Evolutionary conservation across 768 basidiomycete species (phyloP).

Genomic region (Amanita phalloides): DNA sequence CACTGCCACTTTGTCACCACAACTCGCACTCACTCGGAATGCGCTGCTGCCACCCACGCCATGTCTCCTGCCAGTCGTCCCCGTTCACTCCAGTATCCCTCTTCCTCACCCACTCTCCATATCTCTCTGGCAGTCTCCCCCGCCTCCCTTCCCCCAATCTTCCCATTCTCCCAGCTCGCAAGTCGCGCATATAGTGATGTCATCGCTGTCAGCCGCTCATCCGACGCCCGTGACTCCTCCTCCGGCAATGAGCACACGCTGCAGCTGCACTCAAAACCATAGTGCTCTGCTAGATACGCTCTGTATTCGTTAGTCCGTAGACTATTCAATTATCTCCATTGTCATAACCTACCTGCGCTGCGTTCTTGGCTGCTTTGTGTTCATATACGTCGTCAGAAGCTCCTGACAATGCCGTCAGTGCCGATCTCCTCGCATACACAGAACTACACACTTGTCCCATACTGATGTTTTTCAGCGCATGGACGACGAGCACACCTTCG

Average conservation of each 20-base stretch:
- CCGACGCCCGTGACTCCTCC: constrained; percentile 37
- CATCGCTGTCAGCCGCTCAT: constrained; percentile 37
- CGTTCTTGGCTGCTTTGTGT: constrained; percentile 41
- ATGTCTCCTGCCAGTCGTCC: constrained; percentile 55
- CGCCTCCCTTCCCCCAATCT: constrained; percentile 39
- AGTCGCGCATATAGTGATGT: constrained; percentile 32
- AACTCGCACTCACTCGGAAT: constrained; percentile 40
- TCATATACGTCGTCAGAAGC: constrained; percentile 48
- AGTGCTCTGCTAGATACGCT: constrained; percentile 34
- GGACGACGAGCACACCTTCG: constrained; percentile 38
- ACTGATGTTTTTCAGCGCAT: constrained; percentile 44
- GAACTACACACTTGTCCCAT: constrained; percentile 35
- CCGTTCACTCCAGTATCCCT: constrained; percentile 58
- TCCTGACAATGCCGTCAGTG: constrained; percentile 27
- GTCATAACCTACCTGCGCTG: constrained; percentile 34
- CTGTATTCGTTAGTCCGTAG: constrained; percentile 18
- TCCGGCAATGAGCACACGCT: constrained; percentile 45
- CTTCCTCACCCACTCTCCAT: constrained; percentile 48
- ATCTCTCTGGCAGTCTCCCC: constrained; percentile 36
- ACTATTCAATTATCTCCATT: background rate
- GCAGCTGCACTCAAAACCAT: constrained; percentile 52
- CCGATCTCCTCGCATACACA: constrained; percentile 1
- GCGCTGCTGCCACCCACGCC: constrained; percentile 46
- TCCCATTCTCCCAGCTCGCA: constrained; percentile 34
- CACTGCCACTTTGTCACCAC: background rate